Evolutionary conservation across 768 basidiomycete genomes (phyloP).

Genomic region (Podaxis sp.): DNA sequence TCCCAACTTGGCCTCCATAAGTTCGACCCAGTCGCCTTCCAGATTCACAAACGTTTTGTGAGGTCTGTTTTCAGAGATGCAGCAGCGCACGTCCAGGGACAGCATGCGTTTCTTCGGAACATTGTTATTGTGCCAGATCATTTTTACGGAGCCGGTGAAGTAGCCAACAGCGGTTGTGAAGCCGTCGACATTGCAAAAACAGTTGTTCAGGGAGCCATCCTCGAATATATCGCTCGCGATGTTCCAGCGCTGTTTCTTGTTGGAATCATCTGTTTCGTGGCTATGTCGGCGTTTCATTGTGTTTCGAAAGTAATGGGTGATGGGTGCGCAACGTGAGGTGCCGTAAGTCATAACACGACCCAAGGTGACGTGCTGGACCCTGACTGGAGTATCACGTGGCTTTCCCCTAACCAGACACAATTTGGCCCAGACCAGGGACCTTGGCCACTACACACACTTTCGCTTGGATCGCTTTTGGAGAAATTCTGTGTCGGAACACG

Average conservation of each 20-base stretch:
- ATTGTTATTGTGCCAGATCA: neutral
- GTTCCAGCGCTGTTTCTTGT: constrained; percentile 4
- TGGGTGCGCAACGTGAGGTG: too few relatives aligned
- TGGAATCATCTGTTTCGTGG: too few relatives aligned
- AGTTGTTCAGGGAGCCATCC: constrained; percentile 6
- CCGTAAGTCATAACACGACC: too few relatives aligned
- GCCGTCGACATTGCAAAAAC: constrained; percentile 7
- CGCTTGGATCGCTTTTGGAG: too few relatives aligned
- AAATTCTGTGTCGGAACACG: too few relatives aligned
- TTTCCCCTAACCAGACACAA: too few relatives aligned
- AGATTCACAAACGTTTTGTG: constrained; percentile 1
- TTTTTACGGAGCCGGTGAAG: constrained; percentile 4
- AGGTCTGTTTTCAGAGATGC: neutral
- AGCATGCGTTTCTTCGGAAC: constrained; percentile 1
- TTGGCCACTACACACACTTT: too few relatives aligned
- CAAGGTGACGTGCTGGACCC: too few relatives aligned
- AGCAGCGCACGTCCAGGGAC: neutral
- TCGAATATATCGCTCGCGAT: constrained; percentile 6
- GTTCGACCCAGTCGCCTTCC: constrained; percentile 5
- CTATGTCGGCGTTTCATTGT: too few relatives aligned
- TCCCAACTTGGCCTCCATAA: neutral
- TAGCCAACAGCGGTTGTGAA: neutral
- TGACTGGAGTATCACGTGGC: too few relatives aligned
- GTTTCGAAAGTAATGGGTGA: too few relatives aligned
- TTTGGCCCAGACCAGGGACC: too few relatives aligned